phyloP scores from a whole-genome alignment of 2,329 filamentous ascomycete species.

The Exophiala sp. region DNA sequence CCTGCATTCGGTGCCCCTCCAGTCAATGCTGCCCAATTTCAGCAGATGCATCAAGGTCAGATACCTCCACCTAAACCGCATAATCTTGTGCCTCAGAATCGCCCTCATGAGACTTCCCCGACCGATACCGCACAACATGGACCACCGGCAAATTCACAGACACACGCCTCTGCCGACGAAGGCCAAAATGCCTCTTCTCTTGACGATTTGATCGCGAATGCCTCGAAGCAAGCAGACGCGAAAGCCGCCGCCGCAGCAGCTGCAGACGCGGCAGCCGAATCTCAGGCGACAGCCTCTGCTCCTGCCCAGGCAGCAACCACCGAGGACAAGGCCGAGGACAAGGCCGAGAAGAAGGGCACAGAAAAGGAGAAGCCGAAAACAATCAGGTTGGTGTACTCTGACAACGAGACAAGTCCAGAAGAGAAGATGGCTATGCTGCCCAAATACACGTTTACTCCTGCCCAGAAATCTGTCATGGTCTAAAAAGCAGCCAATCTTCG shows the following conservation, averaged over 20 bases:
- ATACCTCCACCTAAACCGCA: constrained; percentile 36
- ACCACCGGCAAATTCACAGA: constrained; percentile 19
- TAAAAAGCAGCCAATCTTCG: constrained; percentile 4
- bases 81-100: constrained; percentile 23
- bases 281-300: constrained; percentile 19
- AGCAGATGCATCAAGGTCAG: constrained; percentile 52
- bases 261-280: constrained; percentile 9
- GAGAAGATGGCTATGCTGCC: constrained; percentile 78
- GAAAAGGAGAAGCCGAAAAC: constrained; percentile 58
- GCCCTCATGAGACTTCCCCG: constrained; percentile 15
- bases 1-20: constrained; percentile 52
- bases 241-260: constrained; percentile 31
- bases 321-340: constrained; percentile 59
- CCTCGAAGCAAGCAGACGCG: constrained; percentile 42
- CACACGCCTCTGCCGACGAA: constrained; percentile 8
- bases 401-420: constrained; percentile 74
- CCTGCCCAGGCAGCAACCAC: constrained; percentile 37
- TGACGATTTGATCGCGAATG: constrained; percentile 49
- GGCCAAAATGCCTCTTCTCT: constrained; percentile 41
- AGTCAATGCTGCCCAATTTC: constrained; percentile 50
- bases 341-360: constrained; percentile 48
- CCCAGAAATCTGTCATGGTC: constrained; percentile 32
- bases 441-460: constrained; percentile 63
- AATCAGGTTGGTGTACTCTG: constrained; percentile 70
- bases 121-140: constrained; percentile 15